Base-by-base conservation (phyloP, 495 filamentous ascomycete species). In the Hypoxylon subgilvum region DNA sequence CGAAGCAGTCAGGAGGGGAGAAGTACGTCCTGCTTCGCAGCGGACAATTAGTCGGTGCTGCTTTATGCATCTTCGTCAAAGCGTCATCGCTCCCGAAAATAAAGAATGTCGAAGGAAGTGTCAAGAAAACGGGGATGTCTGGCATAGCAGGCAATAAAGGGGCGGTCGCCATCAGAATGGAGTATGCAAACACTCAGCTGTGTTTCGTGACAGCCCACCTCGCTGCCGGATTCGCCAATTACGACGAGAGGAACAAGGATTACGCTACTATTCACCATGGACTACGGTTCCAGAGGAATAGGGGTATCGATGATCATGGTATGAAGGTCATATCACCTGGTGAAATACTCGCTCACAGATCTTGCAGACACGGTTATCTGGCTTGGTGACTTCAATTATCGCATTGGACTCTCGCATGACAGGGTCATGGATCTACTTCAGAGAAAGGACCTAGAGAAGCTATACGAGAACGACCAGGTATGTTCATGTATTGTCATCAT, bases 101-200 rank as follows among this genome's bases (percentile, higher is more conserved):
- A 63, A 97, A 96, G 69, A 96, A 97, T 65, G 94, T 99, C 2
- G 94, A 98, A 70, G 95, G 94, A 8, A 88, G 86, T 57, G 84
- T 96, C 28, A 97, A 96, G 74, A 99, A 97, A 84, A 99, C 94
- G 1, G 94, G 94, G 9, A 86, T 99, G 78, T 96, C 92, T 25
- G 94, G 94, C 2, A 94, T 97, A 76, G 95, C 93, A 13, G 94
- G 94, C 9, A 98, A 99, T 70, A 99, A 99, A 75, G 94, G 94
- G 8, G 94, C 95, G 3, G 96, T 97, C 25, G 95, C 95, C 6
- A 96, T 99, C 57, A 87, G 94, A 1, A 87, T 99, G 74, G 93
- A 99, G 44, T 96, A 90, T 64, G 92, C 87, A n/a, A 92, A 88
- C 59, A 97, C 93, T 1, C 87, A 89, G 9, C 79, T 98, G 18